Conservation (phyloP, 306 rosid species). For the Vigna nakashimae region DNA sequence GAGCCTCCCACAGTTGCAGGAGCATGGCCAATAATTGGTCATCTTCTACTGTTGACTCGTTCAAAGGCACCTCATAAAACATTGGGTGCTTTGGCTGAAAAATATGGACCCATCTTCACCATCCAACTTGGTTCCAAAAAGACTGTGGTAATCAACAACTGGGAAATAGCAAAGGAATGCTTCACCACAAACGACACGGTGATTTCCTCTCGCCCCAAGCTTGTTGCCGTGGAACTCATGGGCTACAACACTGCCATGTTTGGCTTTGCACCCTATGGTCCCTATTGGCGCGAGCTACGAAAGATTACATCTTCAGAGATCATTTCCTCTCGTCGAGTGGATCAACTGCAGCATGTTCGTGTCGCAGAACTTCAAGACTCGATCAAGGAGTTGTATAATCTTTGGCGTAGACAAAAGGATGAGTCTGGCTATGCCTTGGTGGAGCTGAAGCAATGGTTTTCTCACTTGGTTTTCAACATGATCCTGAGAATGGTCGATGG, state of each 20-base stretch:
- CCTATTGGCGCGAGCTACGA: slow-evolving; percentile 40
- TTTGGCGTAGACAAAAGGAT: not conserved
- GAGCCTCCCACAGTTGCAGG: slow-evolving; percentile 25
- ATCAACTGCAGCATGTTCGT: not conserved
- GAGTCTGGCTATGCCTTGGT: not conserved
- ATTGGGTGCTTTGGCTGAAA: slow-evolving; percentile 45
- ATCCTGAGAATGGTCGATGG: slow-evolving; percentile 18
- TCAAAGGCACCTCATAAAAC: slow-evolving; percentile 26
- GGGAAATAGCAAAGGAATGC: slow-evolving; percentile 49
- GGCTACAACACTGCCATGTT: slow-evolving; percentile 26
- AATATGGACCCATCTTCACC: slow-evolving; percentile 44
- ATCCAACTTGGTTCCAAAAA: slow-evolving; percentile 31
- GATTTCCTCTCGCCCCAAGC: slow-evolving; percentile 36
- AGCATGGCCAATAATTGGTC: slow-evolving; percentile 56
- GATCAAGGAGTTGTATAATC: not conserved
- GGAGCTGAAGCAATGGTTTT: slow-evolving; percentile 35
- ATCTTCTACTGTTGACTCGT: slow-evolving; percentile 22
- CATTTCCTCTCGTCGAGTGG: not conserved
- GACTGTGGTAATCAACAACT: slow-evolving; percentile 33
- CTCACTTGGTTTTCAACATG: not conserved
- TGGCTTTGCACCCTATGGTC: slow-evolving; percentile 35
- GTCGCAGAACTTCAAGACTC: slow-evolving; percentile 8
- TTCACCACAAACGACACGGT: slow-evolving; percentile 44
- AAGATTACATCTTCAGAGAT: slow-evolving; percentile 21
- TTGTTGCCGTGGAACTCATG: not conserved